These are phyloP conservation scores for Hemerocallis citrina DNA, from an alignment of 106 monocot genomes.

Conservation along the genomic window DNA sequence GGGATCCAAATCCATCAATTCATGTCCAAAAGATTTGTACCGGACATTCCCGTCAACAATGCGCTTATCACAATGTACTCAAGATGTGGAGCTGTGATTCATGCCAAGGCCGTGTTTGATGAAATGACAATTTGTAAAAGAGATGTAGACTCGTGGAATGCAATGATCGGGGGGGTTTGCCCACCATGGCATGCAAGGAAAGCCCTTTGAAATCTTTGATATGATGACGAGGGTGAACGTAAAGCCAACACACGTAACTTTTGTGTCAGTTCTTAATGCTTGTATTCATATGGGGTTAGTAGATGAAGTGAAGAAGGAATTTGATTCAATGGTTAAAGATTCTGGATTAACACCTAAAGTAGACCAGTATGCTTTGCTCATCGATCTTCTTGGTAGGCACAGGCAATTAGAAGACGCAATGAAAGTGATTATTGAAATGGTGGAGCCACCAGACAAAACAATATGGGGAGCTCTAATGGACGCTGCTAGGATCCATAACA, in stretches of 20 bases:
- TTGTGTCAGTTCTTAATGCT: constrained; percentile 58
- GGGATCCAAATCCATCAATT: constrained; percentile 65
- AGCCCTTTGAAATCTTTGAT: constrained; percentile 43
- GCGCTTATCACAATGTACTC: constrained; percentile 78
- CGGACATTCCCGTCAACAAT: constrained; percentile 61
- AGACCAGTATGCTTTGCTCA: constrained; percentile 74
- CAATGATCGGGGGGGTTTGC: constrained; percentile 68
- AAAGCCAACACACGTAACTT: constrained; percentile 65
- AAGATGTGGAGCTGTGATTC: constrained; percentile 47
- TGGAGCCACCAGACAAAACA: constrained; percentile 39
- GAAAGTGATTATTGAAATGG: constrained; percentile 49
- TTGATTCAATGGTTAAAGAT: constrained; percentile 62
- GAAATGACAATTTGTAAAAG: constrained; percentile 16
- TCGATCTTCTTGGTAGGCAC: constrained; percentile 73
- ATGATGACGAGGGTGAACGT: constrained; percentile 43
- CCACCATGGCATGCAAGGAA: constrained; percentile 46
- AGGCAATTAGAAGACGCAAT: constrained; percentile 64
- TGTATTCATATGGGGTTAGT: constrained; percentile 68
- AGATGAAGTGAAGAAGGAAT: constrained; percentile 42
- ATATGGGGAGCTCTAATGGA: constrained; percentile 82
- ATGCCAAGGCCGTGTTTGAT: constrained; percentile 41
- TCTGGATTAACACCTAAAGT: constrained; percentile 30
- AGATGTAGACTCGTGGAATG: constrained; percentile 76
- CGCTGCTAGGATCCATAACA: constrained; percentile 50
- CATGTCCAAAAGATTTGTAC: constrained; percentile 29